Percentiles rank a stretch among this genome's conserved stretches.
Conservation (phyloP, 768 basidiomycete species). For the Boletus huronensis region DNA sequence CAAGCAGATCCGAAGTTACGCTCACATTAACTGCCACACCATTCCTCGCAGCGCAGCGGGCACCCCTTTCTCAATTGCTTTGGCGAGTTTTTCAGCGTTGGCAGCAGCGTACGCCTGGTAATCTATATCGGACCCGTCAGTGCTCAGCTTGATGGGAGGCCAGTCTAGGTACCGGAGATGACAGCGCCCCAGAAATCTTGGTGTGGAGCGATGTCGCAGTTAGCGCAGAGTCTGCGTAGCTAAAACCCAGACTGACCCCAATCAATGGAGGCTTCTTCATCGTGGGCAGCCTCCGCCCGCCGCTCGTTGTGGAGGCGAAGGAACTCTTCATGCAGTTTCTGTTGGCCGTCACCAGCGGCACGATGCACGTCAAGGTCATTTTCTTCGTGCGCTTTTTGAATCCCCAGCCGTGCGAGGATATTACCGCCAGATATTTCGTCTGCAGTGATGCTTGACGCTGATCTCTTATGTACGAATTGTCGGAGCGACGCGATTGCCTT, state of each 20-base stretch:
- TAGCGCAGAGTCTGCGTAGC: neutral
- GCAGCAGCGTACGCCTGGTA: conserved; percentile 86
- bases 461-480: conserved; percentile 52
- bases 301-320: conserved; percentile 59
- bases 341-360: conserved; percentile 58
- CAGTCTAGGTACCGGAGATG: conserved; percentile 61
- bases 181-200: conserved; percentile 95
- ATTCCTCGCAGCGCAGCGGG: conserved; percentile 86
- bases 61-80: conserved; percentile 90
- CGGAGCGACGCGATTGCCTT: conserved; percentile 21
- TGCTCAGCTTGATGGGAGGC: neutral
- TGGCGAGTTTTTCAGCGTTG: conserved; percentile 72
- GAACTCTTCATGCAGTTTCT: conserved; percentile 76
- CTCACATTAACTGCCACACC: conserved; percentile 94
- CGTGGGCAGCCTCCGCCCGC: conserved; percentile 37
- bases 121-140: conserved; percentile 43
- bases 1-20: conserved; percentile 9
- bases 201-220: conserved; percentile 1
- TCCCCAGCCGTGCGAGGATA: conserved; percentile 51
- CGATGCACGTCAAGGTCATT: conserved; percentile 37
- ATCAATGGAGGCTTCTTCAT: conserved; percentile 54
- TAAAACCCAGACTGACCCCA: conserved; percentile 56
- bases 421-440: conserved; percentile 41
- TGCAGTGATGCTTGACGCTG: conserved; percentile 56
- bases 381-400: conserved; percentile 43